These are phyloP conservation scores for Castanopsis chinensis DNA, from an alignment of 306 rosid species.

Conservation along the genomic window DNA sequence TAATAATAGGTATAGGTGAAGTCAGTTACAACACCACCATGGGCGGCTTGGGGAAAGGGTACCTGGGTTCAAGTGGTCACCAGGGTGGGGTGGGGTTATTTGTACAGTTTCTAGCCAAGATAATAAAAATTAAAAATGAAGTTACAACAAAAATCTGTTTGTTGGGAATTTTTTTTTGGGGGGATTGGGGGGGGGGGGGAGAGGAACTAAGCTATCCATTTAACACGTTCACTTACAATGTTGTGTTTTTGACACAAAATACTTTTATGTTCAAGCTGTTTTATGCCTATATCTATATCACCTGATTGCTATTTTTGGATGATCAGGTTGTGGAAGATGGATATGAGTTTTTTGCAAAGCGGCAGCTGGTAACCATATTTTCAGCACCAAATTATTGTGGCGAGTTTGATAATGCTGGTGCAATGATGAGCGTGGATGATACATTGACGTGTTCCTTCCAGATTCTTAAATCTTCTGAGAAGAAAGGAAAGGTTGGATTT, in stretches of 20 bases:
- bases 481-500: conserved; percentile 44
- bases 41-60: too few species aligned
- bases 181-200: not conserved
- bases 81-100: too few species aligned
- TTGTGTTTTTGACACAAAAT: not conserved
- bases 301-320: not conserved
- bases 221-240: not conserved
- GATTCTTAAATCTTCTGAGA: conserved; percentile 54
- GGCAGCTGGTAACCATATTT: conserved; percentile 56
- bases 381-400: conserved; percentile 57
- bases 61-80: too few species aligned
- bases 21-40: too few species aligned
- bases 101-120: too few species aligned
- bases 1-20: too few species aligned
- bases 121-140: too few species aligned
- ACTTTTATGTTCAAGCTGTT: not conserved
- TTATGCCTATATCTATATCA: not conserved
- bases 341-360: conserved; percentile 57
- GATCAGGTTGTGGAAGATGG: conserved; percentile 57
- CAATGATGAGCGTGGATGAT: conserved; percentile 69
- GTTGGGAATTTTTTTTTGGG: too few species aligned
- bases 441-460: conserved; percentile 61
- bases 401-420: conserved; percentile 60
- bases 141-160: too few species aligned
- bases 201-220: not conserved